Evolutionary conservation across 2,329 filamentous ascomycete genomes (phyloP), one percentile per base, ranked within the genome.

Genomic region (Clonostachys solani): DNA sequence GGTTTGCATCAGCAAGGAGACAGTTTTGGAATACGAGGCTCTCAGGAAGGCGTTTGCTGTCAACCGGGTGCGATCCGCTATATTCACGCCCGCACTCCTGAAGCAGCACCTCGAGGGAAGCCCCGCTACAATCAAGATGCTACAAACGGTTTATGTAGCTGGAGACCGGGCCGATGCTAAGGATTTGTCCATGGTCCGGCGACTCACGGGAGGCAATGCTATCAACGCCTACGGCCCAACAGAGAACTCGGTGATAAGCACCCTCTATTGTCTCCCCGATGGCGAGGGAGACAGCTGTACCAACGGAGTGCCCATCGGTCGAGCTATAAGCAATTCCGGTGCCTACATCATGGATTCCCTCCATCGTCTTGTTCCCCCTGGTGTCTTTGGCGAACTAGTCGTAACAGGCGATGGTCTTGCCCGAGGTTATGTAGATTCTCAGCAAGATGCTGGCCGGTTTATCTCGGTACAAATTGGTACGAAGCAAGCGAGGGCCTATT

Each of bases 371-470:
- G 56, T 59, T 0, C 47, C 50, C 1, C 15, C 43, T 2, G 57
- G 58, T 0, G 53, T 56, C 3, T 43, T 59, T 29, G 58, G 58
- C 7, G 58, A 60, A 40, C 52, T 60, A 4, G 50, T 60, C 12
- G 51, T 60, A 1, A 54, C 54, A 4, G 58, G 58, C 1, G 56
- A 58, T 43, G 49, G 52, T 15, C 46, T 56, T 10, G 51, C 52
- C 2, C 47, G 54, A 15, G 54, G 54, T 2, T 60, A 60, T 17
- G 50, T 34, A 1, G 52, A 57, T 19, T 29, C 38, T 34, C 13
- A 6, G 8, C 40, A 19, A 13, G 43, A 47, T 37, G 19, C n/a
- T 19, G 40, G 23, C 16, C 45, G 45, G 7, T 60, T 60, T n/a
- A 17, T 56, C 5, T 5, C 19, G 1, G n/a, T 57, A 3, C 15